phyloP scores from a whole-genome alignment of 2,329 filamentous ascomycete species.

The Hypocreales sp. region DNA sequence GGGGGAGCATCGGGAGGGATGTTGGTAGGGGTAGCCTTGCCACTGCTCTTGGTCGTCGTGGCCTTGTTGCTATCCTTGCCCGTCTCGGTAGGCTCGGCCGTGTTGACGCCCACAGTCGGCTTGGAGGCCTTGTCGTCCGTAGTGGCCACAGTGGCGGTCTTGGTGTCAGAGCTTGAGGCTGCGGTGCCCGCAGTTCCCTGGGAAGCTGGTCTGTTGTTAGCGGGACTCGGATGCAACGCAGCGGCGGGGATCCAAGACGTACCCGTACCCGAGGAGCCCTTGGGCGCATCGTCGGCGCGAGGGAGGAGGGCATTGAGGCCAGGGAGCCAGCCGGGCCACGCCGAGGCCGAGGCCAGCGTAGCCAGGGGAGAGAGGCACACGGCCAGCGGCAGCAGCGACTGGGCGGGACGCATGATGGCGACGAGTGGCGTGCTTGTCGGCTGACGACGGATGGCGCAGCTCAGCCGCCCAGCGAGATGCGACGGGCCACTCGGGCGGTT shows the following conservation, averaged over 20 bases:
- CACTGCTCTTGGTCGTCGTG: too few relatives aligned
- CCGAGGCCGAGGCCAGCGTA: slow-evolving; percentile 33
- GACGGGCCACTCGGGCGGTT: too few relatives aligned
- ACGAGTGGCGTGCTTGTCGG: neutral
- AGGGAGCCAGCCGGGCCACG: slow-evolving; percentile 41
- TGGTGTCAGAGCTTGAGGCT: too few relatives aligned
- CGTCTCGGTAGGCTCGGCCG: slow-evolving; percentile 14
- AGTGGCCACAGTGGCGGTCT: slow-evolving; percentile 3
- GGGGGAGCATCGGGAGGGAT: slow-evolving; percentile 30
- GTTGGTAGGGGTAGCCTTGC: slow-evolving; percentile 17
- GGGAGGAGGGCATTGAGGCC: slow-evolving; percentile 36
- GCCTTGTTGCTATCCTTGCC: slow-evolving; percentile 11
- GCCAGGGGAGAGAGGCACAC: slow-evolving; percentile 34
- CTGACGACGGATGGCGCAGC: too few relatives aligned
- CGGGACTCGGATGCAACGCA: too few relatives aligned
- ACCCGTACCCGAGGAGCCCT: too few relatives aligned
- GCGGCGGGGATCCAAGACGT: too few relatives aligned
- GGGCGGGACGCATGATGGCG: slow-evolving; percentile 32
- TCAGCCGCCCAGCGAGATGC: too few relatives aligned
- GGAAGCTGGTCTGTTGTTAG: too few relatives aligned
- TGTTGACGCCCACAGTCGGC: slow-evolving; percentile 24
- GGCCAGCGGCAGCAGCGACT: slow-evolving; percentile 29
- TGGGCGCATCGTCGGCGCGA: slow-evolving; percentile 22
- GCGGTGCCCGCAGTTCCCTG: too few relatives aligned
- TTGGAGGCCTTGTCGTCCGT: neutral